Conservation (phyloP, 108 stramenopile genomes). For the Skeletonema tropicum region DNA sequence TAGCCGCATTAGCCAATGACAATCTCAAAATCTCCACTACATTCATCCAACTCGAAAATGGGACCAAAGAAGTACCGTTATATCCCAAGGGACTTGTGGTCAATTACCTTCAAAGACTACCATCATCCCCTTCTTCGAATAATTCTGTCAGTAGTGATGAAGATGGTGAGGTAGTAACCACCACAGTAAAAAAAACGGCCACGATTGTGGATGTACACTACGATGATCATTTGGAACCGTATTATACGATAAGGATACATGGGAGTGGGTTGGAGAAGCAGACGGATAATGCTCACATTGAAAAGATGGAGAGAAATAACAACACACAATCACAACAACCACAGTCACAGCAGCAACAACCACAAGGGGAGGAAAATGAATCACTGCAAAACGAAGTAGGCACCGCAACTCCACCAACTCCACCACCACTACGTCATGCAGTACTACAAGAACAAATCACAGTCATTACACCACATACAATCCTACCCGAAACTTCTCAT, state of each 20-base stretch:
- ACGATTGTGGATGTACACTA: constrained; percentile 19
- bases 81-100: background rate
- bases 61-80: constrained; percentile 13
- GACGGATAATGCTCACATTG: constrained; percentile 25
- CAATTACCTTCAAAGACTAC: background rate
- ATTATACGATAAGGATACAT: constrained; percentile 4
- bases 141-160: too few species aligned
- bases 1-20: background rate
- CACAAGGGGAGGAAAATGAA: too few species aligned
- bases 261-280: constrained; percentile 14
- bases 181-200: background rate
- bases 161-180: too few species aligned
- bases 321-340: too few species aligned
- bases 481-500: background rate
- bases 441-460: constrained; percentile 22
- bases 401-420: too few species aligned
- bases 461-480: constrained; percentile 20
- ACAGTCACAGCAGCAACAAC: too few species aligned
- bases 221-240: constrained; percentile 13
- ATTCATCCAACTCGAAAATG: constrained; percentile 4
- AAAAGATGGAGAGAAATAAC: too few species aligned
- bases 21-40: background rate
- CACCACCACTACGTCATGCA: background rate
- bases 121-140: background rate
- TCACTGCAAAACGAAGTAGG: too few species aligned